Percentiles rank a stretch among this genome's conserved stretches.
Conservation (phyloP, 2,329 filamentous ascomycete genomes). For the Aspergillus hiratsukae region DNA sequence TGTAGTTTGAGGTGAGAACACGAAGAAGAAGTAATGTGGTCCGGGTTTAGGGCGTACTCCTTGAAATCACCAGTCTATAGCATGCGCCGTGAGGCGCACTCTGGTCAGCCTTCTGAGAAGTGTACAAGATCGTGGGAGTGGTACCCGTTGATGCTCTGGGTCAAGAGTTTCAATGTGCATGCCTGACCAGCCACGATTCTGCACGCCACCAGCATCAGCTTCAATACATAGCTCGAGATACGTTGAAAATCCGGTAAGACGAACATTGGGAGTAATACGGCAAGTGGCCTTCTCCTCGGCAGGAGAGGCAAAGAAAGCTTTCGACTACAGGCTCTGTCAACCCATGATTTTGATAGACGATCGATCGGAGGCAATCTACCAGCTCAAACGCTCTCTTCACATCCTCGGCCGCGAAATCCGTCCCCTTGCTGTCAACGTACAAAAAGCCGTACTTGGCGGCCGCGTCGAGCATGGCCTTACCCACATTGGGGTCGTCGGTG, state of each 20-base stretch:
- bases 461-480: conserved; percentile 68
- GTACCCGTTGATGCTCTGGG: conserved; percentile 72
- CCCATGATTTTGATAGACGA: background rate
- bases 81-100: background rate
- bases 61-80: conserved; percentile 75
- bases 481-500: conserved; percentile 55
- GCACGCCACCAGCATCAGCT: background rate
- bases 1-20: conserved; percentile 32
- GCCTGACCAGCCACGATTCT: conserved; percentile 84
- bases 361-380: conserved; percentile 41
- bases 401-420: conserved; percentile 61
- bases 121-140: background rate
- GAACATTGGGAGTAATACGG: conserved; percentile 62
- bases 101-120: conserved; percentile 11
- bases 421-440: conserved; percentile 73
- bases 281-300: conserved; percentile 68
- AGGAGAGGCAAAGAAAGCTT: conserved; percentile 67
- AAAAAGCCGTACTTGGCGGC: conserved; percentile 83
- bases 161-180: conserved; percentile 89
- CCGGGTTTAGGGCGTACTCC: conserved; percentile 55
- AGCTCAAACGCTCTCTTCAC: conserved; percentile 70
- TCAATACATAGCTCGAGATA: background rate
- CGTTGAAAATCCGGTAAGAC: conserved; percentile 8
- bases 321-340: conserved; percentile 50
- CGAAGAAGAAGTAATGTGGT: background rate